Evolutionary conservation across 179 eudicot genomes (phyloP), one percentile per base, ranked within the genome.

Genomic region (Spinacia oleracea): DNA sequence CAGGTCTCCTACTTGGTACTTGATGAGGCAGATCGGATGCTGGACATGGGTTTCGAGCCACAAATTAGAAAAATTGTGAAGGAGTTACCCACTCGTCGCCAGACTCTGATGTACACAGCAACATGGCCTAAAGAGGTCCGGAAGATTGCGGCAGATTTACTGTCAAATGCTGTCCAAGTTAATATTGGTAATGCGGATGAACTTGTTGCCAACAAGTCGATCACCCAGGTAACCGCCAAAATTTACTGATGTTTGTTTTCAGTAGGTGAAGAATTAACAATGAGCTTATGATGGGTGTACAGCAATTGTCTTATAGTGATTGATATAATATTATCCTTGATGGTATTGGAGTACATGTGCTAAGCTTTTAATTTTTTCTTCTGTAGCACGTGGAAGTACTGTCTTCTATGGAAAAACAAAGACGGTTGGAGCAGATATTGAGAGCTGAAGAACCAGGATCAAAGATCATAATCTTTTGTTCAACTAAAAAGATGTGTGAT

Each of bases 61-160:
- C 99, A 96, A 81, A 94, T 96, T 51, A 88, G 97, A 78, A 94
- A 96, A 78, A 92, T 96, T 79, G 96, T 96, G 89, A 96, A 96
- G 78, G 93, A 90, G 83, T 86, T 96, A 25, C 96, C 99, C 35
- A 53, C 89, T 77, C 89, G 90, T 29, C 92, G 99, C 45, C 99
- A 96, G 74, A 96, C 99, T 43, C 93, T 93, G 69, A 93, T 96
- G 99, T 96, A 86, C 84, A 96, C 99, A 43, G 98, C 97, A 70
- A 95, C 98, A 45, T 95, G 98, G 99, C 99, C 99, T 27, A 93
- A 96, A 80, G 98, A 96, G 85, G 99, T 96, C 42, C 97, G 99
- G 65, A 93, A 83, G 85, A 96, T 96, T 73, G 98, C 99, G 64
- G 87, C 94, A 31, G 98, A 93, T 88, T 75, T 96, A 40, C 78